Conservation (phyloP, 257 asterid species). For the Fraxinus anomala region DNA sequence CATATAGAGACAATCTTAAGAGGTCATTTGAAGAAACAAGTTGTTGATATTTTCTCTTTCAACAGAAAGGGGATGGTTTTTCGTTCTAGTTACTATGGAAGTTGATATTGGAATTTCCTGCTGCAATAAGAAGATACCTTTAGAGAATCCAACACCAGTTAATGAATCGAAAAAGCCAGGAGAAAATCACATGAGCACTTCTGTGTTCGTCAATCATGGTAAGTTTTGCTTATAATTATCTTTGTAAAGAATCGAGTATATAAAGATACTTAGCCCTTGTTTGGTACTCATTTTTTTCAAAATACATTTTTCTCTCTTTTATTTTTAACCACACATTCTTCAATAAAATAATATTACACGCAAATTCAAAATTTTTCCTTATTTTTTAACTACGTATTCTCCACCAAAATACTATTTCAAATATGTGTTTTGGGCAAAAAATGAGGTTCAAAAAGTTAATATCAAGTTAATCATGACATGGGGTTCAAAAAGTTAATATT, state of each 20-base stretch:
- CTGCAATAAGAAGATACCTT: conserved; percentile 48
- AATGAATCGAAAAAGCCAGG: conserved; percentile 46
- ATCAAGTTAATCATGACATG: not conserved
- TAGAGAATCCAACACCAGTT: conserved; percentile 40
- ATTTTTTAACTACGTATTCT: too few species aligned
- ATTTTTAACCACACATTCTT: too few species aligned
- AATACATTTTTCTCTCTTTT: too few species aligned
- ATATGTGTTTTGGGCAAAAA: too few species aligned
- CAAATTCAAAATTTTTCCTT: too few species aligned
- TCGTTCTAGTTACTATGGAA: conserved; percentile 45
- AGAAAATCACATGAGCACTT: conserved; percentile 39
- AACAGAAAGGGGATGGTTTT: conserved; percentile 49
- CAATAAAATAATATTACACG: too few species aligned
- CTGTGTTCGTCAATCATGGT: conserved; percentile 71
- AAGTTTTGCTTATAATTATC: conserved; percentile 23
- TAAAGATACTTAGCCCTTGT: not conserved
- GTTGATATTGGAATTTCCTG: conserved; percentile 41
- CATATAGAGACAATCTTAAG: conserved; percentile 21
- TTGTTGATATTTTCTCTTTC: conserved; percentile 14
- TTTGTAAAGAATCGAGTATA: conserved; percentile 2
- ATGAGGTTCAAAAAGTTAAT: too few species aligned
- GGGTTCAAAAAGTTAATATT: not conserved
- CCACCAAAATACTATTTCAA: too few species aligned
- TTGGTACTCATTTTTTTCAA: too few species aligned
- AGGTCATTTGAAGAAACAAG: conserved; percentile 18